Base-by-base conservation (phyloP, 2,329 filamentous ascomycete genomes). In the Fusarium azukiicola region DNA sequence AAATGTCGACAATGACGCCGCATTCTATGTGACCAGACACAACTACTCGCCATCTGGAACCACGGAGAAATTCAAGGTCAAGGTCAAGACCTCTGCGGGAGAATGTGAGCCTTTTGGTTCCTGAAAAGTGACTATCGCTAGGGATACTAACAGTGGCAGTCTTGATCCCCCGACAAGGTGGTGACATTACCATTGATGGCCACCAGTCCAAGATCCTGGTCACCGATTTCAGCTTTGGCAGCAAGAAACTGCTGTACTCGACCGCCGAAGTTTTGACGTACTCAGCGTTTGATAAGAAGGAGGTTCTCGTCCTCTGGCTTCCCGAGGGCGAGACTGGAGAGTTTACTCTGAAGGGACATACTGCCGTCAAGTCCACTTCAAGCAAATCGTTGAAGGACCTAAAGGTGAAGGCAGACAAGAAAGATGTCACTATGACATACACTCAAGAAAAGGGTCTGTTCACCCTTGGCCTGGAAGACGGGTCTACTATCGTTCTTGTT, bases 181-280 rank as follows among this genome's bases (percentile, higher is more conserved):
- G 87, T 0, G 82, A 84, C 0, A 90, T 94, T 58, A 87, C 90
- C 10, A 88, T 95, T 52, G 90, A 94, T 71, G 93, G 93, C 3
- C 91, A 93, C 49, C 91, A 94, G 71, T 91, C 92, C 12, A 94
- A 94, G 87, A 91, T 95, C 21, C 83, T 94, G 6, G 91, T 93
- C 0, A 93, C 92, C 0, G 93, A 94, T 78, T 95, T 94, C 72
- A 83, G 77, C 2, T 90, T 94, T 50, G 93, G 92, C 2, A 83
- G 85, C 12, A 87, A 91, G 74, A 90, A 84, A 0, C 82, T 93
- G 1, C 81, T 93, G 0, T 93, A 93, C 81, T 92, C 91, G 1
- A 93, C 92, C 2, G 90, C 91, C 0, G 92, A 93, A 74, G 87
- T 93, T 1, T 81, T 93, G 16, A 93, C 89, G 76, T 91, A 91